Percentiles rank a stretch among this genome's conserved stretches.
Evolutionary conservation across 2,329 filamentous ascomycete species (phyloP).

Genomic region (Aspergillus clavatus): DNA sequence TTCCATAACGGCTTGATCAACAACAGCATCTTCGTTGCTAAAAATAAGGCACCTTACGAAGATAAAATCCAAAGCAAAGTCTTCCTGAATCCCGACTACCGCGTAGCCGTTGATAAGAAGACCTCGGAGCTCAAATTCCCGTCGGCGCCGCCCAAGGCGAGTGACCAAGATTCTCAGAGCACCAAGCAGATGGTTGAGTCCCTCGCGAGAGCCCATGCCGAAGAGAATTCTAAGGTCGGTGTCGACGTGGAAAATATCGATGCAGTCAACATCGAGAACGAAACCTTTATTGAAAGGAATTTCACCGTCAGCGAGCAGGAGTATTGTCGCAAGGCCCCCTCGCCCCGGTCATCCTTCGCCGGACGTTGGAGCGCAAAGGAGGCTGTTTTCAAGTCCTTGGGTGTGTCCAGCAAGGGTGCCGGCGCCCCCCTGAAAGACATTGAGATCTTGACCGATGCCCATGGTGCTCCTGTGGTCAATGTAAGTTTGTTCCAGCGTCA

Average conservation of each 20-base stretch:
- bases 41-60: slow-evolving; percentile 83
- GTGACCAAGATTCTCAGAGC: slow-evolving; percentile 54
- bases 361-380: slow-evolving; percentile 98
- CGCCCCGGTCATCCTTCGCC: slow-evolving; percentile 84
- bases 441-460: slow-evolving; percentile 77
- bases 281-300: slow-evolving; percentile 91
- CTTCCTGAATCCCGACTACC: slow-evolving; percentile 89
- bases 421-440: slow-evolving; percentile 91
- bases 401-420: slow-evolving; percentile 78
- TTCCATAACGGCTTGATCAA: slow-evolving; percentile 98
- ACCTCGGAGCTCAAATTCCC: slow-evolving; percentile 72
- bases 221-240: slow-evolving; percentile 71
- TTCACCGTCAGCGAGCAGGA: slow-evolving; percentile 79
- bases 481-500: slow-evolving; percentile 53
- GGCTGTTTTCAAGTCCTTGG: slow-evolving; percentile 94
- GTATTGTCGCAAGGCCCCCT: slow-evolving; percentile 77
- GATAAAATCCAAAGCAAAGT: slow-evolving; percentile 81
- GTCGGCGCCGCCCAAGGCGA: slow-evolving; percentile 60
- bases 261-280: slow-evolving; percentile 86
- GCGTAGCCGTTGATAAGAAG: slow-evolving; percentile 83
- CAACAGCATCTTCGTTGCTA: slow-evolving; percentile 95
- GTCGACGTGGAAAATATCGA: slow-evolving; percentile 89
- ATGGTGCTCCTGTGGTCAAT: slow-evolving; percentile 75
- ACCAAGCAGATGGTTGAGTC: slow-evolving; percentile 73
- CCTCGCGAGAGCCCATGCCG: slow-evolving; percentile 61